phyloP scores from a whole-genome alignment of 1,139 yeast genomes.

The Candida buenavistaensis region DNA sequence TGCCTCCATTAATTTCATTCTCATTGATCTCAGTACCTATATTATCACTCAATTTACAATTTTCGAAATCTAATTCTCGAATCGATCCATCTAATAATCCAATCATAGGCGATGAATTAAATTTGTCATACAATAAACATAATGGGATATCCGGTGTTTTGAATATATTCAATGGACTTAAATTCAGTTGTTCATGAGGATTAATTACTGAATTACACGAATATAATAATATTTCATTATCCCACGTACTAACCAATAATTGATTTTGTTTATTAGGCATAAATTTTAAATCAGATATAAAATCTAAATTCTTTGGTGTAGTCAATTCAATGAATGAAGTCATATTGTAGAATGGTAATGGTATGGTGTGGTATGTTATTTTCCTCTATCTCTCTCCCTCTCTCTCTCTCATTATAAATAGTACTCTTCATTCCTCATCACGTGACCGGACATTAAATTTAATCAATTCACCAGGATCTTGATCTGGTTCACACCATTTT shows the following conservation, averaged over 20 bases:
- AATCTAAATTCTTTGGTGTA: slow-evolving; percentile 26
- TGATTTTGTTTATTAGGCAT: slow-evolving; percentile 26
- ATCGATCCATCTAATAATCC: slow-evolving; percentile 46
- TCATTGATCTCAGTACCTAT: slow-evolving; percentile 11
- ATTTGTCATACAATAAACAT: slow-evolving; percentile 13
- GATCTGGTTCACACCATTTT: slow-evolving; percentile 51
- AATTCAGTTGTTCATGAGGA: slow-evolving; percentile 12
- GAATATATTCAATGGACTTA: slow-evolving; percentile 10
- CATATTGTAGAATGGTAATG: too few relatives aligned
- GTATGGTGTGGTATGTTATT: too few relatives aligned
- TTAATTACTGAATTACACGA: slow-evolving; percentile 19
- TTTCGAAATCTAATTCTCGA: slow-evolving; percentile 44
- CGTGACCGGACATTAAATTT: slow-evolving; percentile 9
- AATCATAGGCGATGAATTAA: slow-evolving; percentile 25
- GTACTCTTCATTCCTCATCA: too few relatives aligned
- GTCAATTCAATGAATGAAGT: slow-evolving; percentile 16
- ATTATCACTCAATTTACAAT: slow-evolving; percentile 24
- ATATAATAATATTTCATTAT: slow-evolving; percentile 37
- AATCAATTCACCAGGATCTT: slow-evolving; percentile 43
- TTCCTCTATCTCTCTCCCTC: too few relatives aligned
- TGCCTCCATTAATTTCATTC: slow-evolving; percentile 24
- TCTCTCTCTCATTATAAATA: too few relatives aligned
- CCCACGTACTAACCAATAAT: slow-evolving; percentile 45
- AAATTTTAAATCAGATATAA: slow-evolving; percentile 33
- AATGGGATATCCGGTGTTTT: slow-evolving; percentile 15